Evolutionary conservation across 1,139 yeast species (phyloP).

Genomic region (Zygoascus hellenicus): DNA sequence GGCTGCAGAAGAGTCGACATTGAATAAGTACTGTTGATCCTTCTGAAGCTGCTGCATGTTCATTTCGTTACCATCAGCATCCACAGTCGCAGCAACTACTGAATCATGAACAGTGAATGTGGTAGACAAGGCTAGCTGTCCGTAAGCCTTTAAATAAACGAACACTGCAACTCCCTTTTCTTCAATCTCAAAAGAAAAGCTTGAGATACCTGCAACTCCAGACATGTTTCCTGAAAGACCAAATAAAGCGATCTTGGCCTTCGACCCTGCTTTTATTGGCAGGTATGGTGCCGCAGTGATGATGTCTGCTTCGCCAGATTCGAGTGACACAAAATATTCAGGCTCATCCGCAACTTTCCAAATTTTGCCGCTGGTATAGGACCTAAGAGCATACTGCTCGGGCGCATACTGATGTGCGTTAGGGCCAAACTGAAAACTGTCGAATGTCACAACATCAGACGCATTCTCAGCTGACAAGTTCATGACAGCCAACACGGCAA

Average conservation of each 20-base stretch:
- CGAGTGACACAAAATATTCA: constrained; percentile 15
- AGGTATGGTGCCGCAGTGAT: constrained; percentile 22
- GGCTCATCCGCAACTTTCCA: constrained; percentile 13
- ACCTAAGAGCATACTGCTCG: constrained; percentile 15
- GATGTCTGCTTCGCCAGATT: constrained; percentile 22
- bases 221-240: constrained; percentile 24
- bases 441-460: constrained; percentile 13
- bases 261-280: constrained; percentile 13
- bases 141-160: constrained; percentile 5
- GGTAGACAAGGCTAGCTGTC: constrained; percentile 7
- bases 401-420: not conserved
- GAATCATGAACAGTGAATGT: constrained; percentile 1
- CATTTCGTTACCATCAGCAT: not conserved
- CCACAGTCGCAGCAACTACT: not conserved
- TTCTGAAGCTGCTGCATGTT: not conserved
- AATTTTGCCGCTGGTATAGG: constrained; percentile 17
- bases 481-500: constrained; percentile 20
- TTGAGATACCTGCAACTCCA: constrained; percentile 18
- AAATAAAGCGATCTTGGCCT: constrained; percentile 19
- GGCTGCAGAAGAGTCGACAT: no score
- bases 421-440: constrained; percentile 7
- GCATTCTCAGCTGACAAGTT: constrained; percentile 19
- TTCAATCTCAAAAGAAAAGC: constrained; percentile 8
- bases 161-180: constrained; percentile 2
- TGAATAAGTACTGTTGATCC: no score